A percentile compares a stretch with the other conserved stretches of the same genome.
phyloP scores from a whole-genome alignment of 257 asterid species.

The Nyctanthes arbortristis region DNA sequence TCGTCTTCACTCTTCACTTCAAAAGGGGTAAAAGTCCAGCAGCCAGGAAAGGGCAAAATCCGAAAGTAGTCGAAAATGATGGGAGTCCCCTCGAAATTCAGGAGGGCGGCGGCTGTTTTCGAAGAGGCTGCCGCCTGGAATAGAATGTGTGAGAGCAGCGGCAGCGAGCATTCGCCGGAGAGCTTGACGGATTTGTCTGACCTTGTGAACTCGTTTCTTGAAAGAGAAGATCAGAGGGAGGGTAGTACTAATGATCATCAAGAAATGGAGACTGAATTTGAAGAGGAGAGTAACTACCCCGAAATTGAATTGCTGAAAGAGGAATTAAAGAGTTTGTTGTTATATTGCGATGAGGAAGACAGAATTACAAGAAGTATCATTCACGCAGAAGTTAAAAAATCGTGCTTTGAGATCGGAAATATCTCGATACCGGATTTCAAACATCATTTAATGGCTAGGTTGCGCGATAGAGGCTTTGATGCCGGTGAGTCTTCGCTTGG shows the following conservation, averaged over 20 bases:
- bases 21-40: neutral
- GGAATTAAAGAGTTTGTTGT: constrained; percentile 34
- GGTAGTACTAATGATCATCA: neutral
- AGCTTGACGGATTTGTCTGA: constrained; percentile 48
- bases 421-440: constrained; percentile 34
- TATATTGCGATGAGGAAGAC: constrained; percentile 19
- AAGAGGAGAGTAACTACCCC: neutral
- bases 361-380: constrained; percentile 20
- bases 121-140: constrained; percentile 53
- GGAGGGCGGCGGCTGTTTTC: constrained; percentile 60
- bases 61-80: constrained; percentile 26
- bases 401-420: constrained; percentile 12
- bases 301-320: constrained; percentile 28
- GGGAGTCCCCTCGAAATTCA: constrained; percentile 52
- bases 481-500: constrained; percentile 47
- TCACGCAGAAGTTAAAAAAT: constrained; percentile 31
- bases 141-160: constrained; percentile 67
- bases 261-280: constrained; percentile 21
- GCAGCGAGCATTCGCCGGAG: constrained; percentile 66
- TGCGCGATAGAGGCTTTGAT: constrained; percentile 47
- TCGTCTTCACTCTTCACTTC: constrained; percentile 15
- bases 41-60: neutral
- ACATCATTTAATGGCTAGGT: constrained; percentile 48
- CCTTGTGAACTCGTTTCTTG: constrained; percentile 75
- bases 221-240: constrained; percentile 35